Base-by-base conservation (phyloP, 352 stramenopile species). In the Phytophthora macrochlamydospora region DNA sequence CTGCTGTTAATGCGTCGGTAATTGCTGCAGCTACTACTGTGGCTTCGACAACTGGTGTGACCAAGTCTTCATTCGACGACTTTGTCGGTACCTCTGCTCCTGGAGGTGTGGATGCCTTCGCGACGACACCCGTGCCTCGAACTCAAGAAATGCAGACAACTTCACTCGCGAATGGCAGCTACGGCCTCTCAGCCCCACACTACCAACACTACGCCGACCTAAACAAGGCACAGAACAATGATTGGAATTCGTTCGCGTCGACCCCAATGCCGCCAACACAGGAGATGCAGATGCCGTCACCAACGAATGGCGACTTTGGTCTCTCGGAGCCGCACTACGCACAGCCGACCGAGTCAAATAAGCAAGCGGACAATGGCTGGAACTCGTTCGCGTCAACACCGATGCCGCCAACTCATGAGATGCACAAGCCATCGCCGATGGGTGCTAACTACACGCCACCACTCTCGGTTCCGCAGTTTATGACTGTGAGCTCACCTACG, bases 1-100 rank as follows among this genome's bases (percentile, higher is more conserved):
- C 45, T 7, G 51, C 14, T 14, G 65, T 65, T 12, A 60, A 33
- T n/a, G 68, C 54, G 57, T 35, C 38, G 4, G 71, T 67, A 5
- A 69, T 67, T 51, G 37, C 62, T 45, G 53, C 56, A 40, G 65
- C 35, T 24, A 51, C 44, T n/a, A 30, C 62, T 18, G 14, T 51
- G 5, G 49, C 50, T 52, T 45, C 3, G 60, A 71, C 55, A 6
- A 29, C 58, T 12, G 67, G 57, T 0, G 80, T 93, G 30, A 72
- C 76, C 13, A 83, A 76, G 14, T 59, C 85, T 48, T 87, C 81
- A 4, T 91, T 91, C 46, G 74, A 84, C 59, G 82, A 72, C n/a
- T 93, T 91, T 56, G 78, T 89, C 2, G 84, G 81, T 7, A 79
- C 6, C 6, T 40, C 35, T 40, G 35, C 35, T 40, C 35, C 35